These are phyloP conservation scores for Hypoxylon subgilvum DNA, from an alignment of 495 filamentous ascomycete genomes.

Conservation along the genomic window DNA sequence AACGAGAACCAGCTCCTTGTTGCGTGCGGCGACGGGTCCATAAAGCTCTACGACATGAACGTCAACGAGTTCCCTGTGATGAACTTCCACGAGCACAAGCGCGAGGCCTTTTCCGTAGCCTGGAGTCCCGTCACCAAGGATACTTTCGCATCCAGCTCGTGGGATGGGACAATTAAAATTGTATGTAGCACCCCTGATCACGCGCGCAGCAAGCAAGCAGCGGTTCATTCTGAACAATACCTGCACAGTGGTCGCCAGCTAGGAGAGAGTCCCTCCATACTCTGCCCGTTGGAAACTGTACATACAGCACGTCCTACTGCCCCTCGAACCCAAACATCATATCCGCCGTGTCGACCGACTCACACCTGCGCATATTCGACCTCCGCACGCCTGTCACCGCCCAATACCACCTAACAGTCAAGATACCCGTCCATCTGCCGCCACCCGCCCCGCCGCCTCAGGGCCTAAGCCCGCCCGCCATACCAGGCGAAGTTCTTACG, in stretches of 20 bases:
- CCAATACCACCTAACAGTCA: slow-evolving; percentile 78
- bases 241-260: slow-evolving; percentile 73
- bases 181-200: slow-evolving; percentile 45
- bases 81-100: slow-evolving; percentile 87
- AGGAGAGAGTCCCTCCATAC: slow-evolving; percentile 74
- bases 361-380: slow-evolving; percentile 86
- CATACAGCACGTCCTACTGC: slow-evolving; percentile 82
- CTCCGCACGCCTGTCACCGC: slow-evolving; percentile 80
- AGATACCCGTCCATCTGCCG: slow-evolving; percentile 76
- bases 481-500: slow-evolving; percentile 76
- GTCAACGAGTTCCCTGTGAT: slow-evolving; percentile 80
- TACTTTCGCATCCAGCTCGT: slow-evolving; percentile 83
- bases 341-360: slow-evolving; percentile 83
- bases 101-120: slow-evolving; percentile 86
- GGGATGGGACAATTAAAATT: slow-evolving; percentile 93
- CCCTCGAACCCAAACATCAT: slow-evolving; percentile 80
- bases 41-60: slow-evolving; percentile 89
- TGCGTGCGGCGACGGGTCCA: slow-evolving; percentile 86
- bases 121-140: slow-evolving; percentile 95
- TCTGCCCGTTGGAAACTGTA: slow-evolving; percentile 87
- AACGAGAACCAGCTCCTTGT: slow-evolving; percentile 92
- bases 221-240: slow-evolving; percentile 17
- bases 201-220: background rate
- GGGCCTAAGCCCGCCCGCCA: slow-evolving; percentile 41
- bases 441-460: slow-evolving; percentile 49